Percentiles rank a stretch among this genome's conserved stretches.
These are phyloP conservation scores for Dothiorella sarmentorum DNA, from an alignment of 2,329 filamentous ascomycete genomes.

Conservation along the genomic window DNA sequence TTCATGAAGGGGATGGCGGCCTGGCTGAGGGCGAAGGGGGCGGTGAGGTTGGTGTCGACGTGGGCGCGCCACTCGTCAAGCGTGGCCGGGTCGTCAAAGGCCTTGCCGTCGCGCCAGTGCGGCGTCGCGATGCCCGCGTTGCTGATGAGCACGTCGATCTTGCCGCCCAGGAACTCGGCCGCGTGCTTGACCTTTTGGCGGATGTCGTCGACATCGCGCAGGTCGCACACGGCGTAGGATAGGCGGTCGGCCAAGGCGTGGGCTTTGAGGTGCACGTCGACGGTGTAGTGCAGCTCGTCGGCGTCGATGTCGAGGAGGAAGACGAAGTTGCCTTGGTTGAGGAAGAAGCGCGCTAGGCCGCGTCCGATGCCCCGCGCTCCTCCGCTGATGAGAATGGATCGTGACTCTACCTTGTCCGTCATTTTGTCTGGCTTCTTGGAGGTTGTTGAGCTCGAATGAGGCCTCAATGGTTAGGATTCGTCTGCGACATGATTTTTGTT, in stretches of 20 bases:
- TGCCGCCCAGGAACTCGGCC: slow-evolving; percentile 42
- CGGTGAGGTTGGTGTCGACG: slow-evolving; percentile 48
- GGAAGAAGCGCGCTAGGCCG: slow-evolving; percentile 42
- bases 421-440: neutral
- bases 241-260: slow-evolving; percentile 31
- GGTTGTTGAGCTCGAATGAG: too few species aligned
- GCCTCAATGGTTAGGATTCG: too few species aligned
- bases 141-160: slow-evolving; percentile 40
- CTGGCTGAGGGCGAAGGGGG: slow-evolving; percentile 46
- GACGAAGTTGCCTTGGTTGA: slow-evolving; percentile 39
- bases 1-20: slow-evolving; percentile 50
- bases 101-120: slow-evolving; percentile 44
- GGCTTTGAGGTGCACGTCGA: slow-evolving; percentile 30
- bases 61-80: slow-evolving; percentile 46
- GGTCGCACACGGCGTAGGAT: slow-evolving; percentile 41
- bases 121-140: slow-evolving; percentile 36
- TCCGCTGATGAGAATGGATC: slow-evolving; percentile 40
- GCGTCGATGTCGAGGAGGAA: slow-evolving; percentile 37
- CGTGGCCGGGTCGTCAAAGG: slow-evolving; percentile 44
- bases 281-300: slow-evolving; percentile 27
- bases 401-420: neutral
- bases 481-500: too few species aligned
- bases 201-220: slow-evolving; percentile 43
- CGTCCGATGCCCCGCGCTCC: slow-evolving; percentile 50
- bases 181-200: slow-evolving; percentile 40